Conservation (phyloP, 2,329 filamentous ascomycete genomes). For the Fusarium euwallaceae region DNA sequence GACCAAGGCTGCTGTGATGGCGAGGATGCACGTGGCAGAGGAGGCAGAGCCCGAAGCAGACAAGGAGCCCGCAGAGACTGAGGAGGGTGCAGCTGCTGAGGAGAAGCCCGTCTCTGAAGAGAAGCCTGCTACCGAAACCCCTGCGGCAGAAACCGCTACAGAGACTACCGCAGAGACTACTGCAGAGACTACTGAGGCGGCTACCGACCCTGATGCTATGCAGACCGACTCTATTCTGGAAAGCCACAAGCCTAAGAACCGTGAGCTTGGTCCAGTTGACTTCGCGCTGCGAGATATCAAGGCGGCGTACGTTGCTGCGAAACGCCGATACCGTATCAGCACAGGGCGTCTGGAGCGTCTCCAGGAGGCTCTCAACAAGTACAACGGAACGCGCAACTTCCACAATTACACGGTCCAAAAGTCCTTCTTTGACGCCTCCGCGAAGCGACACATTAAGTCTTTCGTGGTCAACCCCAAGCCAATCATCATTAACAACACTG, state of each 20-base stretch:
- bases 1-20: conserved; percentile 72
- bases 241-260: conserved; percentile 56
- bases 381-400: conserved; percentile 89
- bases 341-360: conserved; percentile 78
- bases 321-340: conserved; percentile 86
- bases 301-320: conserved; percentile 83
- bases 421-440: conserved; percentile 81
- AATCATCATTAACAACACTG: conserved; percentile 88
- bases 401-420: conserved; percentile 99
- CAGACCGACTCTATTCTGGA: conserved; percentile 42
- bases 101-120: conserved; percentile 45
- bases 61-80: conserved; percentile 36
- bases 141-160: conserved; percentile 22
- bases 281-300: conserved; percentile 81
- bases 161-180: conserved; percentile 34
- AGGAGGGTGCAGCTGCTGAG: conserved; percentile 27
- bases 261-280: conserved; percentile 67
- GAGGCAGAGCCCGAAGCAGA: conserved; percentile 45
- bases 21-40: conserved; percentile 66
- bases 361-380: conserved; percentile 79
- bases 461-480: conserved; percentile 83
- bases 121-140: conserved; percentile 38
- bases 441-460: conserved; percentile 92
- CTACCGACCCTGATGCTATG: conserved; percentile 38
- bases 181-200: conserved; percentile 34